These are phyloP conservation scores for Aspergillus ellipticus DNA, from an alignment of 495 filamentous ascomycete genomes.

Conservation along the genomic window DNA sequence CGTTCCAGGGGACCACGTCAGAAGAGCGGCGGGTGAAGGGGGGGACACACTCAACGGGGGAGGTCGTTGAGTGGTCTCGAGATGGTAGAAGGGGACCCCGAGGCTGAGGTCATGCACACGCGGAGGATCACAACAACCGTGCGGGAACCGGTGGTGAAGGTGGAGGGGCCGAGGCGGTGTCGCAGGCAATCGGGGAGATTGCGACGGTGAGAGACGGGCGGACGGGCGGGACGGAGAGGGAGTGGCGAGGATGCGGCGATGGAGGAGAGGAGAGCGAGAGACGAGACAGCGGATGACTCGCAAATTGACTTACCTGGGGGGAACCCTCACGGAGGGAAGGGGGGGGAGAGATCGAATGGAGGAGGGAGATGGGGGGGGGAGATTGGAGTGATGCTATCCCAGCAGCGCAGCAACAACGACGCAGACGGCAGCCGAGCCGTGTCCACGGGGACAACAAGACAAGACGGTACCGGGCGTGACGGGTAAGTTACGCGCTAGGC, in stretches of 20 bases:
- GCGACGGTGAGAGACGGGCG: constrained; percentile 14
- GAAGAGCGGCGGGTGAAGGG: constrained; percentile 7
- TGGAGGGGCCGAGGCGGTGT: constrained; percentile 43
- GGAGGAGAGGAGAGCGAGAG: constrained; percentile 3
- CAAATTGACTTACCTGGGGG: constrained; percentile 18
- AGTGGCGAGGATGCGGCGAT: constrained; percentile 3
- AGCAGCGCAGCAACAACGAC: neutral
- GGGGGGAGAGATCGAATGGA: constrained; percentile 6
- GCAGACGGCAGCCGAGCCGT: constrained; percentile 15
- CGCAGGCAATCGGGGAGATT: constrained; percentile 28
- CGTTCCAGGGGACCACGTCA: constrained; percentile 22
- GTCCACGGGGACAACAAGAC: constrained; percentile 25
- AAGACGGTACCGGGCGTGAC: constrained; percentile 9
- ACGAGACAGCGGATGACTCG: constrained; percentile 2
- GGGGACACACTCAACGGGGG: constrained; percentile 3
- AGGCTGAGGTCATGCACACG: constrained; percentile 6
- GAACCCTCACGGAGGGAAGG: constrained; percentile 26
- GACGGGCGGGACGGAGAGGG: constrained; percentile 10
- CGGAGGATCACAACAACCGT: constrained; percentile 18
- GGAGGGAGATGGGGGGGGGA: constrained; percentile 5
- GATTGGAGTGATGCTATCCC: constrained; percentile 14
- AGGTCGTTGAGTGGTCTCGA: neutral
- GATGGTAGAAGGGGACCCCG: neutral
- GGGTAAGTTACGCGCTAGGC: constrained; percentile 5
- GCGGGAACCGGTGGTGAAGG: constrained; percentile 18